A percentile compares a stretch with the other conserved stretches of the same genome.
phyloP scores from a whole-genome alignment of 2,329 filamentous ascomycete genomes.

The Pyrenophora teres region DNA sequence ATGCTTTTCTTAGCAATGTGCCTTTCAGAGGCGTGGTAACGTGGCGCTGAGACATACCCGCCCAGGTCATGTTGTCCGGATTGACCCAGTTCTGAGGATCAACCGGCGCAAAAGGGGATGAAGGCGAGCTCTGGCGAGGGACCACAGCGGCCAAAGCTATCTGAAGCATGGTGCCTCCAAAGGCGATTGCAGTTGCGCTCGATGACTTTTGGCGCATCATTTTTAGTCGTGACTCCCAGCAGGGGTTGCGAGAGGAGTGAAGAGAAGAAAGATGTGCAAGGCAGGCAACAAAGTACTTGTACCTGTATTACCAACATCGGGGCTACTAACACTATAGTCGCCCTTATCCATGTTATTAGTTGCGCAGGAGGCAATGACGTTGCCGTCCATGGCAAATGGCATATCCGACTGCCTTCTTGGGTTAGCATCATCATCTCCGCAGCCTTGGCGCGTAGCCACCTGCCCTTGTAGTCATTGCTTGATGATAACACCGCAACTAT shows the following conservation, averaged over 20 bases:
- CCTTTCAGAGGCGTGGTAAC: too few species aligned
- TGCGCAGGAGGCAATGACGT: neutral
- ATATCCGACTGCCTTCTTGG: neutral
- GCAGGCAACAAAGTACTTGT: neutral
- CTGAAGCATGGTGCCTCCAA: conserved; percentile 24
- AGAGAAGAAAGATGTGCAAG: neutral
- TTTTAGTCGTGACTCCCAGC: too few species aligned
- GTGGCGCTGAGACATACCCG: neutral
- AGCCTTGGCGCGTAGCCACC: too few species aligned
- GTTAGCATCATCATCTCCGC: too few species aligned
- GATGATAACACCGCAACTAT: too few species aligned
- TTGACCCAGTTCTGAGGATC: conserved; percentile 60
- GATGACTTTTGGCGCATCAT: too few species aligned
- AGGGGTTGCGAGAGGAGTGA: too few species aligned
- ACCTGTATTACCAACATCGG: neutral
- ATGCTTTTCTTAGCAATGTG: conserved; percentile 19
- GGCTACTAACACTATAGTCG: neutral
- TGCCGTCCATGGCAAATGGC: neutral
- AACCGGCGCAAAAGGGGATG: conserved; percentile 55
- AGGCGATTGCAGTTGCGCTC: conserved; percentile 16
- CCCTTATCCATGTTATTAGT: neutral
- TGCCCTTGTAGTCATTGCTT: too few species aligned
- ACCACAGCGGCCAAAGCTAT: conserved; percentile 22
- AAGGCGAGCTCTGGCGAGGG: conserved; percentile 14
- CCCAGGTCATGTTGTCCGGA: conserved; percentile 57